Evolutionary conservation across 2,329 filamentous ascomycete species (phyloP).

Genomic region (Cladosporium halotolerans): DNA sequence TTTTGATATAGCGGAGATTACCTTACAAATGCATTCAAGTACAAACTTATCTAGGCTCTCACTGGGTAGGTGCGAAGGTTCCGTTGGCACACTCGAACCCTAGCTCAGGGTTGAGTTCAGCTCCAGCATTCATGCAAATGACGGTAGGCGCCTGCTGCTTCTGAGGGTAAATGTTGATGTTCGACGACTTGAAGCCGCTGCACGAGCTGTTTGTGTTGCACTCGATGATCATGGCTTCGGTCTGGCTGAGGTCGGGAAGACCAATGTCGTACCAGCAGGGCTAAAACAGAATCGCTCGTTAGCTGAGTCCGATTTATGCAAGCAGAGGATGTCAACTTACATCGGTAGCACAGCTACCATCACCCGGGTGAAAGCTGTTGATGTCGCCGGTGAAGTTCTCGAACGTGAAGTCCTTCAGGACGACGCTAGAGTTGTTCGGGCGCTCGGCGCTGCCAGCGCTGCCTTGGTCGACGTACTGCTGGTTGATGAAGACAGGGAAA

Average conservation of each 20-base stretch:
- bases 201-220: constrained; percentile 38
- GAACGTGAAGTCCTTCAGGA: constrained; percentile 40
- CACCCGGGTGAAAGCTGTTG: constrained; percentile 38
- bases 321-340: constrained; percentile 6
- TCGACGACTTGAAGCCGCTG: constrained; percentile 20
- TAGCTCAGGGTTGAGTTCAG: constrained; percentile 18
- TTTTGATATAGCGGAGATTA: too few species aligned
- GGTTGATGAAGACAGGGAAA: constrained; percentile 42
- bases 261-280: constrained; percentile 42
- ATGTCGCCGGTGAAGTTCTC: constrained; percentile 37
- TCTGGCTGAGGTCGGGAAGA: constrained; percentile 34
- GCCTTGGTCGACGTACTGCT: constrained; percentile 36
- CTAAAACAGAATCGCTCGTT: constrained; percentile 1
- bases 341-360: constrained; percentile 38
- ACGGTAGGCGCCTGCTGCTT: constrained; percentile 15
- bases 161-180: constrained; percentile 22
- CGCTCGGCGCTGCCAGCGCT: constrained; percentile 24
- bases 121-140: constrained; percentile 21
- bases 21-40: too few species aligned
- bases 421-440: constrained; percentile 36
- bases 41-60: background rate
- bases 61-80: constrained; percentile 15
- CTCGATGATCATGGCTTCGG: constrained; percentile 38
- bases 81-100: constrained; percentile 22
- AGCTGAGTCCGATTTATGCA: background rate